These are phyloP conservation scores for Delphinella strobiligena DNA, from an alignment of 2,329 filamentous ascomycete species.

Conservation along the genomic window DNA sequence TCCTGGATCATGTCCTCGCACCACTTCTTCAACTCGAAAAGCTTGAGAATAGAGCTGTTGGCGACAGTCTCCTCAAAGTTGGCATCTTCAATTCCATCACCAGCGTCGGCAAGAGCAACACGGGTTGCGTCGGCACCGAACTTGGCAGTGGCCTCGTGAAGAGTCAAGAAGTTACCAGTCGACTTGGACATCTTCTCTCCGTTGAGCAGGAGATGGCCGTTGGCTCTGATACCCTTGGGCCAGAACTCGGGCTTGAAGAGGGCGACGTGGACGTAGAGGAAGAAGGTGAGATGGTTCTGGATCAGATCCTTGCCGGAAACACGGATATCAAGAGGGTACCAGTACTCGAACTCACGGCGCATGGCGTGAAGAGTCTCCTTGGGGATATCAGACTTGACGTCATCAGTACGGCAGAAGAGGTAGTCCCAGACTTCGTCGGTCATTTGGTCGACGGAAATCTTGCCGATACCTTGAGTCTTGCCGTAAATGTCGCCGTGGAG, in stretches of 20 bases:
- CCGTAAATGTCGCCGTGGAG: constrained; percentile 74
- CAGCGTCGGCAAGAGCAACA: constrained; percentile 85
- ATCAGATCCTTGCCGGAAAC: constrained; percentile 88
- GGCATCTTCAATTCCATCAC: constrained; percentile 86
- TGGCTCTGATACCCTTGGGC: constrained; percentile 74
- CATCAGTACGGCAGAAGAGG: constrained; percentile 68
- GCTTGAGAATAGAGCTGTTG: constrained; percentile 77
- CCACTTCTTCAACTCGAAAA: constrained; percentile 80
- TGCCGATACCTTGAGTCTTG: constrained; percentile 52
- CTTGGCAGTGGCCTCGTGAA: constrained; percentile 75
- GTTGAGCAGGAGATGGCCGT: constrained; percentile 88
- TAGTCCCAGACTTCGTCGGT: constrained; percentile 95
- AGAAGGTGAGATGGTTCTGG: constrained; percentile 91
- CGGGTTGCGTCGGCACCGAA: constrained; percentile 89
- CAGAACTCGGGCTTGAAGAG: constrained; percentile 82
- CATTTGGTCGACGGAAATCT: constrained; percentile 75
- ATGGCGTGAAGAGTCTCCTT: constrained; percentile 64
- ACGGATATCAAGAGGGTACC: constrained; percentile 83
- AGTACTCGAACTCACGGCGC: constrained; percentile 91
- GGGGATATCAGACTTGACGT: constrained; percentile 58
- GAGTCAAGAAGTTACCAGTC: constrained; percentile 92
- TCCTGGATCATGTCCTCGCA: constrained; percentile 74
- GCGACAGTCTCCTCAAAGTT: constrained; percentile 96
- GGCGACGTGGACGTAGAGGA: constrained; percentile 84
- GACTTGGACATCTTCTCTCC: constrained; percentile 98